Evolutionary conservation across 2,329 filamentous ascomycete genomes (phyloP).

Genomic region (Aaosphaeria pasadenensis): DNA sequence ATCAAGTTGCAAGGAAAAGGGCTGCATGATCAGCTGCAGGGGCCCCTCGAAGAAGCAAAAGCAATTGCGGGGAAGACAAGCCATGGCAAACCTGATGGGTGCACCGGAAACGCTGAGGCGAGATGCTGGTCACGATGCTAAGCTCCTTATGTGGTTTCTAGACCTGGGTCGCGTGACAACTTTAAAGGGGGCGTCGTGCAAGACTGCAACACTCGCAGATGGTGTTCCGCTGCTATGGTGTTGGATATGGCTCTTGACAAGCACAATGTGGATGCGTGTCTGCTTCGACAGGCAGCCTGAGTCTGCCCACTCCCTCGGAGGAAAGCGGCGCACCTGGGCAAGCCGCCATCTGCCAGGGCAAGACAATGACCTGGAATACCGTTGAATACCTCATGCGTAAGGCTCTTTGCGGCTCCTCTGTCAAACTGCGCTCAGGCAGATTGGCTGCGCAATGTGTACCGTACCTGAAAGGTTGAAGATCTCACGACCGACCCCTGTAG

Average conservation of each 20-base stretch:
- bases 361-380: too few species aligned
- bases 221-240: neutral
- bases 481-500: too few species aligned
- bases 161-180: neutral
- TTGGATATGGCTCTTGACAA: neutral
- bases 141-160: neutral
- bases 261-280: neutral
- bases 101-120: conserved; percentile 12
- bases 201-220: neutral
- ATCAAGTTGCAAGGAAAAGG: conserved; percentile 25
- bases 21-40: conserved; percentile 42
- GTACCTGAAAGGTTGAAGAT: too few species aligned
- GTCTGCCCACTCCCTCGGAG: too few species aligned
- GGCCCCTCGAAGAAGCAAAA: conserved; percentile 27
- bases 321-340: too few species aligned
- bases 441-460: too few species aligned
- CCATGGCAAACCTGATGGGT: conserved; percentile 2
- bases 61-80: conserved; percentile 38
- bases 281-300: neutral
- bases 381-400: too few species aligned
- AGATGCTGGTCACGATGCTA: conserved; percentile 15
- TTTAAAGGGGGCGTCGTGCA: neutral
- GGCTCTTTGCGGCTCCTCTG: too few species aligned
- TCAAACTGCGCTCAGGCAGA: too few species aligned
- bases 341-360: too few species aligned